A percentile compares a stretch with the other conserved stretches of the same genome.
Evolutionary conservation across 2,329 filamentous ascomycete genomes (phyloP).

Genomic region (Claviceps africana): DNA sequence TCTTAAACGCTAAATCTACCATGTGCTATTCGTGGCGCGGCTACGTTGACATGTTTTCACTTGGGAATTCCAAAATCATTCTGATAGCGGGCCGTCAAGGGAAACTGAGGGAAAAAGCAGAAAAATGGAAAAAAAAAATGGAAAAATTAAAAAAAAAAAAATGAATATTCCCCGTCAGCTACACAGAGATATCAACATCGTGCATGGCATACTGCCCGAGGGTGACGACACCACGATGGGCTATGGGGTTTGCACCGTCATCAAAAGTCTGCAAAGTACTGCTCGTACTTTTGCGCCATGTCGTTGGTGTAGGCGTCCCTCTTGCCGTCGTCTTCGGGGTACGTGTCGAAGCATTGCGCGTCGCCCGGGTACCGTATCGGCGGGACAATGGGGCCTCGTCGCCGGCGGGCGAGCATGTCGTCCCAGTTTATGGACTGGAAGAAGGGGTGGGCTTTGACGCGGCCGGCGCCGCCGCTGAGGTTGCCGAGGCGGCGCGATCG

Average conservation of each 20-base stretch:
- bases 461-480: constrained; percentile 56
- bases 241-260: constrained; percentile 1
- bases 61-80: too few species aligned
- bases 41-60: too few species aligned
- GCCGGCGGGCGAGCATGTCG: constrained; percentile 48
- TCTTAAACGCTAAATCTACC: too few species aligned
- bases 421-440: constrained; percentile 64
- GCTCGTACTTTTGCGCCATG: constrained; percentile 54
- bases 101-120: too few species aligned
- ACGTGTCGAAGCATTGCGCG: constrained; percentile 69
- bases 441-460: constrained; percentile 64
- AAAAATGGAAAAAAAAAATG: too few species aligned
- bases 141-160: too few species aligned
- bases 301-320: constrained; percentile 56
- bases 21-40: too few species aligned
- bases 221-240: too few species aligned
- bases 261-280: constrained; percentile 58
- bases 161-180: too few species aligned
- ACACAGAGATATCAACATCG: too few species aligned
- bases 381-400: constrained; percentile 60
- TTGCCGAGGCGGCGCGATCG: constrained; percentile 67
- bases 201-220: too few species aligned
- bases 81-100: too few species aligned
- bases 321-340: constrained; percentile 59
- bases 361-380: constrained; percentile 59